Base-by-base conservation (phyloP, 164 flowering plant genomes). In the Chimonanthus praecox region DNA sequence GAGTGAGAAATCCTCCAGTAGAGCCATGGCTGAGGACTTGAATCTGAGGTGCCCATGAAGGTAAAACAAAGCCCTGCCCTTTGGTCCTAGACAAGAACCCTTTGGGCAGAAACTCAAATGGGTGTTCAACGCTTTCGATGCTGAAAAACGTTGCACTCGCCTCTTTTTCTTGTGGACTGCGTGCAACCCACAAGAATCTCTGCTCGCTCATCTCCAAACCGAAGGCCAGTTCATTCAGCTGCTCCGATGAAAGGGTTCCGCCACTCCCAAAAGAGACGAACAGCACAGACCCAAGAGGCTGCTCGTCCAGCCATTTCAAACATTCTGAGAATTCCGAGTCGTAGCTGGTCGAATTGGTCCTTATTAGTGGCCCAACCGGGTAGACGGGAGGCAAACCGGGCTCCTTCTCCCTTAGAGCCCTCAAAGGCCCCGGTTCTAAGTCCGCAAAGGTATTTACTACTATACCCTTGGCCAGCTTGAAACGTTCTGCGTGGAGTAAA, bases 191-290 rank as follows among this genome's bases (percentile, higher is more conserved):
- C 44, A 85, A 64, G 63, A 85, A 84, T 60, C 80, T 84, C 13
- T 80, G 79, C 61, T 67, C 77, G 65, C 88, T 80, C 81, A 73
- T 51, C 47, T 85, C 88, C 69, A 85, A 51, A 2, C 85, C 87
- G 16, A 58, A 43, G 0, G 85, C 87, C 64, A 84, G 44, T 51
- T 84, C 87, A 7, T 8, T 54, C 2, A 81, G 64, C 67, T 84
- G 87, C 13, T 71, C 71, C 5, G 3, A 2, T 0, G 81, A 67
- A 13, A 84, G 80, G 7, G 87, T 83, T n/a, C 87, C 87, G 6
- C 83, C 85, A 47, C 85, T 84, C 15, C 87, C 87, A n/a, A 84
- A 84, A 0, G 78, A 83, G 2, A 84, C 76, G 33, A 69, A 84
- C 46, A 84, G 71, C 21, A 84, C 87, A 0, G 84, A 79, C 0